Base-by-base conservation (phyloP, 164 flowering plant genomes). In the Tinospora cordifolia region DNA sequence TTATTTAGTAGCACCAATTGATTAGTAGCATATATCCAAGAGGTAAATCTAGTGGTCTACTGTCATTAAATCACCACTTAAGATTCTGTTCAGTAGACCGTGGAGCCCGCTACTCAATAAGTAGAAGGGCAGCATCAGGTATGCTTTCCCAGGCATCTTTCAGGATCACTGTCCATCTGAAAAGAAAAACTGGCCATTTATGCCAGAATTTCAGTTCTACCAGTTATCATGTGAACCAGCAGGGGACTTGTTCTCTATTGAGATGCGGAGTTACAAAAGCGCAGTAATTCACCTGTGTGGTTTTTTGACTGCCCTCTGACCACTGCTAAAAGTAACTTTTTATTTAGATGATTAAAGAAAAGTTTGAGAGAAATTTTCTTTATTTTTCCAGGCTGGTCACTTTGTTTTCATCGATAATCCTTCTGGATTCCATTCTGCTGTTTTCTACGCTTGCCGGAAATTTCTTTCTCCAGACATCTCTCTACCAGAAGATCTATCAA, bases 381-480 rank as follows among this genome's bases (percentile, higher is more conserved):
- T 30, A 30, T 30, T 30, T 30, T 49, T 87, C 85, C 88, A 92
- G 98, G 89, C 75, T 22, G 98, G 99, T 12, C 99, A 94, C 74
- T 94, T 89, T 72, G 92, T 84, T 58, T 94, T 94, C 79, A 83
- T 94, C 22, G 97, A 92, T 72, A 87, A 90, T 59, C 84, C 90
- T 7, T 38, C 39, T 19, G 91, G 80, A 26, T 94, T 94, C 83
- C 98, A 89, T 75, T 82, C 89, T 7, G 93, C 98, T 38, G 83
- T 92, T 17, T 63, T 89, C 21, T 71, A 87, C 63, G 95, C 87
- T 15, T 94, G 99, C 78, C 93, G 96, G 63, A 83, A 81, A 69
- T 82, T 81, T 77, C 72, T 92, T 15, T 75, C 88, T 5, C 77
- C 80, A 0, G 74, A 80, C 36, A 72, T 72, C 21, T 44, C 87